Conservation (phyloP, 805 yeast genomes). For the Lipomyces japonicus region DNA sequence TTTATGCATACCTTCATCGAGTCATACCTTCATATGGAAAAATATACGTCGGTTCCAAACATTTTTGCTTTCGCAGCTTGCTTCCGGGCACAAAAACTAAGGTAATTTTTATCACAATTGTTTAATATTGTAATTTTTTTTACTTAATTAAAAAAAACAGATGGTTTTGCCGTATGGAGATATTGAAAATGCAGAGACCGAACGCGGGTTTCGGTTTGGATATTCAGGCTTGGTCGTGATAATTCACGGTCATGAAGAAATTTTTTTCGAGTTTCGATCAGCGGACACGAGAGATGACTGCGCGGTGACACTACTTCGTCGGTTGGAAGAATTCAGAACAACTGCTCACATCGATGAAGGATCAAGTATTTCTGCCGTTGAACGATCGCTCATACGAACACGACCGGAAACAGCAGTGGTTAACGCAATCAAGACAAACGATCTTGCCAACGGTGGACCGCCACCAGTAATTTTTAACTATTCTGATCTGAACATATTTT, state of each 20-base stretch:
- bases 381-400: conserved; percentile 1
- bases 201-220: conserved; percentile 62
- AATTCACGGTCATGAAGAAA: conserved; percentile 70
- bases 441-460: background rate
- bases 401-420: background rate
- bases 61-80: conserved; percentile 75
- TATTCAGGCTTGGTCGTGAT: conserved; percentile 69
- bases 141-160: conserved; percentile 2
- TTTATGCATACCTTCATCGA: conserved; percentile 64
- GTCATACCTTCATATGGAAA: conserved; percentile 81
- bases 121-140: background rate
- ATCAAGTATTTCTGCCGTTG: conserved; percentile 2
- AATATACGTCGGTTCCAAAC: conserved; percentile 62
- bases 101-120: conserved; percentile 3
- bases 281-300: conserved; percentile 68
- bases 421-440: background rate
- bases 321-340: conserved; percentile 41
- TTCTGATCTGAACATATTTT: conserved; percentile 35
- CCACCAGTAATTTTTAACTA: conserved; percentile 20
- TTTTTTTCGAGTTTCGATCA: conserved; percentile 72
- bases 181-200: conserved; percentile 64
- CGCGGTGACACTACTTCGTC: conserved; percentile 47
- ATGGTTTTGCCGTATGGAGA: conserved; percentile 79
- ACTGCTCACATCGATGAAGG: background rate
- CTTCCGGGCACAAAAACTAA: conserved; percentile 72